phyloP scores from a whole-genome alignment of 495 filamentous ascomycete species.

The Neurospora discreta region DNA sequence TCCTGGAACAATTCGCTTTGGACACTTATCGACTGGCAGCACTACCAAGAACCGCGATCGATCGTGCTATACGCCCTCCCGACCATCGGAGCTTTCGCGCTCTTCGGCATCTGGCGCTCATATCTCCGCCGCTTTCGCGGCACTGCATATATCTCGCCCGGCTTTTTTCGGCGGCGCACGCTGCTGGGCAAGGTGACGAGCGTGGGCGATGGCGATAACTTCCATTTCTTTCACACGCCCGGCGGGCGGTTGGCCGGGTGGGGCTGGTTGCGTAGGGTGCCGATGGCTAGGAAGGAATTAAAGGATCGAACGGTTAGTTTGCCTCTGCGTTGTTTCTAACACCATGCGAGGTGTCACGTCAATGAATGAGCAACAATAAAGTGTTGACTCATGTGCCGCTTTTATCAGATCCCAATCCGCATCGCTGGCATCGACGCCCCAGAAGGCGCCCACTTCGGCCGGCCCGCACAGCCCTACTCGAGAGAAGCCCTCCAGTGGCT shows the following conservation, averaged over 20 bases:
- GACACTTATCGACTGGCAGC: constrained; percentile 46
- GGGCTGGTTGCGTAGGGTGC: constrained; percentile 78
- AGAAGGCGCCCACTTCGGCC: constrained; percentile 84
- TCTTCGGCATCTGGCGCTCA: constrained; percentile 46
- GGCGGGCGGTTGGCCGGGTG: constrained; percentile 79
- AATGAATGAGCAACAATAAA: neutral
- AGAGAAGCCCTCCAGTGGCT: constrained; percentile 74
- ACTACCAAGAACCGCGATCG: constrained; percentile 54
- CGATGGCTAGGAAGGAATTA: constrained; percentile 51
- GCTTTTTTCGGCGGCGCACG: constrained; percentile 56
- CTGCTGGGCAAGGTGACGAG: constrained; percentile 80
- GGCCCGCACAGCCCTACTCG: constrained; percentile 71
- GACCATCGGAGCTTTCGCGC: constrained; percentile 55
- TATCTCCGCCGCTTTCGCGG: constrained; percentile 76
- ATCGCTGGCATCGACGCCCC: constrained; percentile 90
- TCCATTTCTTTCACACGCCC: constrained; percentile 86
- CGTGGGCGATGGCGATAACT: constrained; percentile 93
- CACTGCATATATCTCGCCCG: constrained; percentile 56
- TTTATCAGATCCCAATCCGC: constrained; percentile 61
- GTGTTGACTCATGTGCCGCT: constrained; percentile 2
- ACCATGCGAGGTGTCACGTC: neutral
- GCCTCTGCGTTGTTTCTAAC: neutral
- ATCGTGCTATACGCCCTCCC: constrained; percentile 43
- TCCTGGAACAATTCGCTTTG: constrained; percentile 43
- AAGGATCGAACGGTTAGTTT: constrained; percentile 64